Percentiles rank a stretch among this genome's conserved stretches.
These are phyloP conservation scores for Metschnikowia santaceciliae DNA, from an alignment of 805 yeast species.

Conservation along the genomic window DNA sequence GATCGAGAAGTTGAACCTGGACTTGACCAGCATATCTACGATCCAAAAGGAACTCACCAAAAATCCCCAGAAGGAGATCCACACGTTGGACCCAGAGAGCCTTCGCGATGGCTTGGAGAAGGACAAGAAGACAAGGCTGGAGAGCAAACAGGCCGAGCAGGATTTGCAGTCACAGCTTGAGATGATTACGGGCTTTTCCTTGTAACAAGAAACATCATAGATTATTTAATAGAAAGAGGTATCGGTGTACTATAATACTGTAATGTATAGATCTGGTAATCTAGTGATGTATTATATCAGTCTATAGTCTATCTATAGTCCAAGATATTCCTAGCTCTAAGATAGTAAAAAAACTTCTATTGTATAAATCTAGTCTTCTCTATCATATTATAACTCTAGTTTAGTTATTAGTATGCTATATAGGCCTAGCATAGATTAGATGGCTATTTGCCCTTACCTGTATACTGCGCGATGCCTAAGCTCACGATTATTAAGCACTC, in stretches of 20 bases:
- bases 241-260: too few relatives aligned
- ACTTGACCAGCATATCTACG: conserved; percentile 20
- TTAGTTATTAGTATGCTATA: too few relatives aligned
- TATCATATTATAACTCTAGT: too few relatives aligned
- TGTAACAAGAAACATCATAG: background rate
- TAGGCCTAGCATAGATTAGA: too few relatives aligned
- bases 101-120: conserved; percentile 36
- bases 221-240: background rate
- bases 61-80: conserved; percentile 18
- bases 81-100: conserved; percentile 32
- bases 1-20: conserved; percentile 33
- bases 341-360: too few relatives aligned
- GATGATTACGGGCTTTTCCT: conserved; percentile 34
- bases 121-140: conserved; percentile 30
- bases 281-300: too few relatives aligned
- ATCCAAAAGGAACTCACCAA: conserved; percentile 13
- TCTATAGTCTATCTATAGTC: too few relatives aligned
- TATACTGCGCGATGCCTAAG: conserved; percentile 5
- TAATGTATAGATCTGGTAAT: too few relatives aligned
- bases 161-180: conserved; percentile 47
- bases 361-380: too few relatives aligned
- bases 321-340: too few relatives aligned
- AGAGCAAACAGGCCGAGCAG: conserved; percentile 31
- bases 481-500: conserved; percentile 2
- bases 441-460: background rate